phyloP scores from a whole-genome alignment of 2,329 filamentous ascomycete species.

The Nannizziopsis arthrosporioides region DNA sequence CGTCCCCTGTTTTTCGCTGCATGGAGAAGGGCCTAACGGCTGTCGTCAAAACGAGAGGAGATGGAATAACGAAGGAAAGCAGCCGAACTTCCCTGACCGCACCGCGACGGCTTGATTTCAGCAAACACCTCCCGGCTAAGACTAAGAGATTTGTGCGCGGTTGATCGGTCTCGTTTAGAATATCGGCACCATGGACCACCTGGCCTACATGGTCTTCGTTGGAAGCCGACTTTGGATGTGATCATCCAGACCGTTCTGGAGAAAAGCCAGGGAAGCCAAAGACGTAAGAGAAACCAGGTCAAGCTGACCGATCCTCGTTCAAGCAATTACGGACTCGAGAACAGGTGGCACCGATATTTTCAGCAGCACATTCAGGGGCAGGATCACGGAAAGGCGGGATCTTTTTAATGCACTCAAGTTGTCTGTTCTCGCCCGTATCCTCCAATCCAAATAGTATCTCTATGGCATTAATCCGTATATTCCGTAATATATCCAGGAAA shows the following conservation, averaged over 20 bases:
- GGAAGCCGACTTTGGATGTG: neutral
- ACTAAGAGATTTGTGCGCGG: slow-evolving; percentile 2
- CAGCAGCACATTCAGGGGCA: neutral
- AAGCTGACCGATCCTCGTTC: neutral
- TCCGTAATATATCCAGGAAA: slow-evolving; percentile 10
- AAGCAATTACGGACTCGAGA: too few relatives aligned
- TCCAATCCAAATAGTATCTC: neutral
- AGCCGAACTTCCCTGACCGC: neutral
- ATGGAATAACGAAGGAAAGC: neutral
- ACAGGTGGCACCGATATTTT: too few relatives aligned
- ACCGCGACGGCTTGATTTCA: neutral
- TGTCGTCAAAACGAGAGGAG: neutral
- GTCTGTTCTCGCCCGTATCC: neutral
- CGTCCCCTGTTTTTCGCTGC: neutral
- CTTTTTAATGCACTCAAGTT: neutral
- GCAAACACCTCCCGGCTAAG: neutral
- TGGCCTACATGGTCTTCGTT: too few relatives aligned
- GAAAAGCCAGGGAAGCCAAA: neutral
- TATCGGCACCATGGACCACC: neutral
- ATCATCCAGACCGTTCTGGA: slow-evolving; percentile 5
- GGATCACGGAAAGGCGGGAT: neutral
- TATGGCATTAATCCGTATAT: slow-evolving; percentile 6
- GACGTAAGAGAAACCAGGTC: neutral
- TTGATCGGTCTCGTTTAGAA: slow-evolving; percentile 6
- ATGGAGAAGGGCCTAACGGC: neutral